A percentile compares a stretch with the other conserved stretches of the same genome.
These are phyloP conservation scores for Comarum palustre DNA, from an alignment of 306 rosid species.

Conservation along the genomic window DNA sequence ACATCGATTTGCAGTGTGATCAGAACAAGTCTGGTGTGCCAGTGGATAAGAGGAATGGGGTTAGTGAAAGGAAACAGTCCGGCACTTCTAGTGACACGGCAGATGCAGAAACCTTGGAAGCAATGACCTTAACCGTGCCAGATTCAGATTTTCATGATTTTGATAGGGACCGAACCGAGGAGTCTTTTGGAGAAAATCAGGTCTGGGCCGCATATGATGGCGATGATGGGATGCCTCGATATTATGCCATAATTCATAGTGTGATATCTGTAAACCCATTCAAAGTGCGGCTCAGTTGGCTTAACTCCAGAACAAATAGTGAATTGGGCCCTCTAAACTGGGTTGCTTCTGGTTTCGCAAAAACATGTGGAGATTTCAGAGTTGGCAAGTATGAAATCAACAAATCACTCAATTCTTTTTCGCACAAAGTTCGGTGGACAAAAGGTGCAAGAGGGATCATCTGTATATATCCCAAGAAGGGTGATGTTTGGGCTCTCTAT, in stretches of 20 bases:
- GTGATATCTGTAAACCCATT: slow-evolving; percentile 63
- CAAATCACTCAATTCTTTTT: slow-evolving; percentile 58
- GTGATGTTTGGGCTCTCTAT: slow-evolving; percentile 93
- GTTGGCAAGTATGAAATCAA: slow-evolving; percentile 48
- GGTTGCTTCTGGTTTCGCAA: slow-evolving; percentile 65
- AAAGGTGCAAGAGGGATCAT: slow-evolving; percentile 55
- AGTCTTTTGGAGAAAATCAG: slow-evolving; percentile 59
- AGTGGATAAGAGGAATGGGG: slow-evolving; percentile 23
- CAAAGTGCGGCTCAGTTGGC: slow-evolving; percentile 66
- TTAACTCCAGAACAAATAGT: slow-evolving; percentile 52
- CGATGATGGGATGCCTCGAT: slow-evolving; percentile 88
- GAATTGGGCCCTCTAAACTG: slow-evolving; percentile 60
- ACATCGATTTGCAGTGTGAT: background rate
- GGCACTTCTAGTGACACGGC: slow-evolving; percentile 18
- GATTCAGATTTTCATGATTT: slow-evolving; percentile 87
- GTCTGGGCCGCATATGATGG: slow-evolving; percentile 80
- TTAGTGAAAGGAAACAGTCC: slow-evolving; percentile 13
- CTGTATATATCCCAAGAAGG: slow-evolving; percentile 67
- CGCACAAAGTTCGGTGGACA: slow-evolving; percentile 75
- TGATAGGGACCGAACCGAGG: slow-evolving; percentile 69
- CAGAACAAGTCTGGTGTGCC: slow-evolving; percentile 7
- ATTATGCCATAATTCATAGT: slow-evolving; percentile 61
- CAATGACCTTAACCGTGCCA: slow-evolving; percentile 57
- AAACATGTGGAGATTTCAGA: slow-evolving; percentile 73
- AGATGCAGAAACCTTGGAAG: slow-evolving; percentile 18